Percentiles rank a stretch among this genome's conserved stretches.
Evolutionary conservation across 2,329 filamentous ascomycete genomes (phyloP).

Genomic region (Pseudogymnoascus sp.): DNA sequence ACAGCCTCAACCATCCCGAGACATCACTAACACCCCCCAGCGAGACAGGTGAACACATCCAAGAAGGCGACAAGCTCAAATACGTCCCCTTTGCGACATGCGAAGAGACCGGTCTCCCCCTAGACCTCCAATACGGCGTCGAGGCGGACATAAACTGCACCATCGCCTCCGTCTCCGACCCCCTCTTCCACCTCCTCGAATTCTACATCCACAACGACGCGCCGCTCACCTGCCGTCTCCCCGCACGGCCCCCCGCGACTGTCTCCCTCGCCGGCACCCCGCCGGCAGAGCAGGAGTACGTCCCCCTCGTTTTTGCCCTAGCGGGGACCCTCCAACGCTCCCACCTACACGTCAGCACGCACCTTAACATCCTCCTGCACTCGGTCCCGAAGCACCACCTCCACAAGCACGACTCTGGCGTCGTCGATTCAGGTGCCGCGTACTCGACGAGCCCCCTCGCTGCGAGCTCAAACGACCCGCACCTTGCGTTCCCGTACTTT

Average conservation of each 20-base stretch:
- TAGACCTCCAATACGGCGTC: conserved; percentile 80
- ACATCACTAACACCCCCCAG: conserved; percentile 34
- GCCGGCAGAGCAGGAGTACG: conserved; percentile 51
- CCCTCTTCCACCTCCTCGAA: conserved; percentile 82
- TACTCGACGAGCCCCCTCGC: conserved; percentile 70
- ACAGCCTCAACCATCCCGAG: neutral
- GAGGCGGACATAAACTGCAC: conserved; percentile 80
- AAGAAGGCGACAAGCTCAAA: conserved; percentile 74
- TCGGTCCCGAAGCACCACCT: conserved; percentile 50
- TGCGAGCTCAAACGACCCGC: conserved; percentile 40
- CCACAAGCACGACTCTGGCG: conserved; percentile 61
- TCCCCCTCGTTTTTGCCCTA: conserved; percentile 80
- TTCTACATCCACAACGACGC: conserved; percentile 98
- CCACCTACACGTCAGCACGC: conserved; percentile 84
- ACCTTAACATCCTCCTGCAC: conserved; percentile 83
- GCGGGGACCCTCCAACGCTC: conserved; percentile 81
- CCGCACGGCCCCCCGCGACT: conserved; percentile 59
- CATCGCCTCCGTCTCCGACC: conserved; percentile 65
- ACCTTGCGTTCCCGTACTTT: neutral
- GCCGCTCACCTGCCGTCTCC: conserved; percentile 82
- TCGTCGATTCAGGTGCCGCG: conserved; percentile 77
- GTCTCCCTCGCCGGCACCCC: conserved; percentile 42
- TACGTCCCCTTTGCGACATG: conserved; percentile 88
- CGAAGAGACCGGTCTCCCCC: conserved; percentile 74
- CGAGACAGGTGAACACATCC: conserved; percentile 84